These are phyloP conservation scores for Zygoascus hellenicus DNA, from an alignment of 1,139 yeast genomes.

Conservation along the genomic window DNA sequence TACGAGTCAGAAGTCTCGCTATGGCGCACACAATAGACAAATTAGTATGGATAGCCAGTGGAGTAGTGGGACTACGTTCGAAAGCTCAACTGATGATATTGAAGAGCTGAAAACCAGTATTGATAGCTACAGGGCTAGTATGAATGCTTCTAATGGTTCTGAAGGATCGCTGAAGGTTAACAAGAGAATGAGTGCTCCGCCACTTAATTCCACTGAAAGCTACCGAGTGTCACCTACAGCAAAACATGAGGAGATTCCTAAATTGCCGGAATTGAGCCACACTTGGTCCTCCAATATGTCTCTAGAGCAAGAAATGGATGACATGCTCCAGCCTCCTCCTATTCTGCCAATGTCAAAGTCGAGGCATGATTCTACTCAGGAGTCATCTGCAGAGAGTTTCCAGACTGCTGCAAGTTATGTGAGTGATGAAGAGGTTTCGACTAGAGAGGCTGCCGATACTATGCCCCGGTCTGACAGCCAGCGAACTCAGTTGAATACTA, in stretches of 20 bases:
- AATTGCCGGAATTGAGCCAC: neutral
- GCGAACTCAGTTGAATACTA: too few species aligned
- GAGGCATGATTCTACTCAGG: constrained; percentile 13
- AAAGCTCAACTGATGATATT: constrained; percentile 9
- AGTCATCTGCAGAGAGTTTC: constrained; percentile 20
- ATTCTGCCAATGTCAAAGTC: constrained; percentile 8
- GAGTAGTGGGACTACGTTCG: neutral
- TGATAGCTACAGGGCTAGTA: constrained; percentile 16
- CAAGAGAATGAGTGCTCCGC: too few species aligned
- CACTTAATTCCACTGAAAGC: too few species aligned
- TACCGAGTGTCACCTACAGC: too few species aligned
- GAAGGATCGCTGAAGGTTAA: too few species aligned
- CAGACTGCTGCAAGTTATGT: constrained; percentile 16
- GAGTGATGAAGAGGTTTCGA: constrained; percentile 6
- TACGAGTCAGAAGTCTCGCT: neutral
- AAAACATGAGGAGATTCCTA: neutral
- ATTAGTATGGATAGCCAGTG: constrained; percentile 3
- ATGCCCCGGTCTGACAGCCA: too few species aligned
- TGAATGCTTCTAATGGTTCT: constrained; percentile 10
- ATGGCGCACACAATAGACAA: neutral
- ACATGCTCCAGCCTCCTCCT: constrained; percentile 14
- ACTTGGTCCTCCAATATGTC: constrained; percentile 16
- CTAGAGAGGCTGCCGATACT: too few species aligned
- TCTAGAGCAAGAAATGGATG: constrained; percentile 15
- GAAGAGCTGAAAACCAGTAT: constrained; percentile 15